Base-by-base conservation (phyloP, 371 early-diverging fungal species). In the Mucor piriformis region DNA sequence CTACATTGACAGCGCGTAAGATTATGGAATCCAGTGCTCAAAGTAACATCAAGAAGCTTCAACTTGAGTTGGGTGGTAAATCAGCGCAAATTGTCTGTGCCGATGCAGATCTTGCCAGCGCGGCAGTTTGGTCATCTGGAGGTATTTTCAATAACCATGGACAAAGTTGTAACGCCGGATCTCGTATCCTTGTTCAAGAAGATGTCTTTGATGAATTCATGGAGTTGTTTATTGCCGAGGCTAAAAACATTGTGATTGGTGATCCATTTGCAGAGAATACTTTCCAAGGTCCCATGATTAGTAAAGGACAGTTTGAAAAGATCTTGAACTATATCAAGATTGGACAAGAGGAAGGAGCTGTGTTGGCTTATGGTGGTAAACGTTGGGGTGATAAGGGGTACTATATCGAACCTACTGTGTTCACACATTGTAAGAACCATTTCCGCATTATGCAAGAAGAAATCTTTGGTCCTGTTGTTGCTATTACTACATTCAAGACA, bases 61-160 rank as follows among this genome's bases (percentile, higher is more conserved):
- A 89, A 20, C 83, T 95, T 15, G 96, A 95, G 69, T 85, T 95
- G n/a, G 95, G 96, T 47, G 96, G 96, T 56, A 96, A 96, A 79
- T 86, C 86, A 25, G 90, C 95, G 1, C 82, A 88, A 59, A 90
- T 95, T 40, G 89, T 95, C 18, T 90, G 88, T 72, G 87, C 81
- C 3, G 94, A 92, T 69, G 93, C 91, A 1, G 89, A 95, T 59
- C 58, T 95, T 34, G 86, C 87, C 13, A 72, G 78, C 35, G 92
- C 92, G 4, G 91, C 92, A 20, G 70, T 78, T 49, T 79, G 81
- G 55, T 84, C 88, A 10, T 65, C 76, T 60, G 81, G 74, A 13
- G 94, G 88, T 53, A 83, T 85, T 61, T 92, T 83, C 67, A 77
- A 84, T 63, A 94, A 94, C 70, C 74, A 83, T 46, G 95, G 95